phyloP scores from a whole-genome alignment of 306 rosid genomes.

The cucumber (Cucumis sativus) region Cucumber_9930_V3 NC_026657.2:30828501-30829000 shows the following conservation, averaged over 20 bases:
- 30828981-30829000: background rate
- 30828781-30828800: background rate
- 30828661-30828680: conserved; percentile 8
- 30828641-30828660: conserved; percentile 59
- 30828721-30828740: background rate
- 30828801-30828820: background rate
- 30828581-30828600: conserved; percentile 54
- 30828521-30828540: conserved; percentile 56
- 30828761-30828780: background rate
- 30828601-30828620: conserved; percentile 85
- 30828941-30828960: background rate
- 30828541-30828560: conserved; percentile 93
- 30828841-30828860: background rate
- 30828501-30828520: conserved; percentile 89
- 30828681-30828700: background rate
- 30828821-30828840: background rate
- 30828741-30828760: background rate
- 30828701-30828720: background rate
- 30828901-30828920: background rate
- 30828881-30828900: background rate
- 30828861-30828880: background rate
- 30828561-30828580: conserved; percentile 92
- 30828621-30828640: conserved; percentile 90
- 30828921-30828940: background rate
- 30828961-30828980: background rate